Conservation (phyloP, 306 rosid species). For the Hippophae rhamnoides region DNA sequence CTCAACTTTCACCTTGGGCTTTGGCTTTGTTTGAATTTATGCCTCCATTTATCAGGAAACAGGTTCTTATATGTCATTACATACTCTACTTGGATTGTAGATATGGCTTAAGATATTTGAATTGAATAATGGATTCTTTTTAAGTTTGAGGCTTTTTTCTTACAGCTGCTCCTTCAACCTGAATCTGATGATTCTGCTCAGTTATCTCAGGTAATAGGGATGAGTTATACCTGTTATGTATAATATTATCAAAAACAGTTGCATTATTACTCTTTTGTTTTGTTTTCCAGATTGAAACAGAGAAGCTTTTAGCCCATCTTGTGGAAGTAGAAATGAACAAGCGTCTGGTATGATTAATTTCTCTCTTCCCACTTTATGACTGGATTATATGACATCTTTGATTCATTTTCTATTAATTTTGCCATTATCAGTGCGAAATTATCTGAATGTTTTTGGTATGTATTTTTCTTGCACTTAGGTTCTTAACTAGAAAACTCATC, state of each 20-base stretch:
- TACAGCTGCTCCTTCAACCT: constrained; percentile 82
- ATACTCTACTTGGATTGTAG: constrained; percentile 1
- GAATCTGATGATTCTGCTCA: constrained; percentile 99
- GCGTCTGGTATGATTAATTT: constrained; percentile 50
- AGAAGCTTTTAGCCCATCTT: constrained; percentile 90
- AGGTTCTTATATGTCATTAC: constrained; percentile 34
- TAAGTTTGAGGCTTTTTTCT: not conserved
- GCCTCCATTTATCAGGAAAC: constrained; percentile 84
- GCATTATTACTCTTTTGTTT: constrained; percentile 19
- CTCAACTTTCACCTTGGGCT: constrained; percentile 98
- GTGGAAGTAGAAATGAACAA: constrained; percentile 86
- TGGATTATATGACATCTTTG: not conserved
- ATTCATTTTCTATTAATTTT: not conserved
- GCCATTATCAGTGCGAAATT: no score
- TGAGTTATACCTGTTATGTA: constrained; percentile 6
- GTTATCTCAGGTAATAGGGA: constrained; percentile 73
- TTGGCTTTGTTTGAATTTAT: constrained; percentile 87
- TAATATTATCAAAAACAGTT: constrained; percentile 3
- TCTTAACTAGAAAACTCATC: no score
- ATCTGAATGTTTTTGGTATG: no score
- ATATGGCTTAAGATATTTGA: not conserved
- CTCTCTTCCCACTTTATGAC: not conserved
- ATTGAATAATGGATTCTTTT: constrained; percentile 3
- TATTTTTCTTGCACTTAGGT: no score
- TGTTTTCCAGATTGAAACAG: constrained; percentile 82